These are phyloP conservation scores for Peronospora destructor DNA, from an alignment of 352 stramenopile genomes.

Conservation along the genomic window DNA sequence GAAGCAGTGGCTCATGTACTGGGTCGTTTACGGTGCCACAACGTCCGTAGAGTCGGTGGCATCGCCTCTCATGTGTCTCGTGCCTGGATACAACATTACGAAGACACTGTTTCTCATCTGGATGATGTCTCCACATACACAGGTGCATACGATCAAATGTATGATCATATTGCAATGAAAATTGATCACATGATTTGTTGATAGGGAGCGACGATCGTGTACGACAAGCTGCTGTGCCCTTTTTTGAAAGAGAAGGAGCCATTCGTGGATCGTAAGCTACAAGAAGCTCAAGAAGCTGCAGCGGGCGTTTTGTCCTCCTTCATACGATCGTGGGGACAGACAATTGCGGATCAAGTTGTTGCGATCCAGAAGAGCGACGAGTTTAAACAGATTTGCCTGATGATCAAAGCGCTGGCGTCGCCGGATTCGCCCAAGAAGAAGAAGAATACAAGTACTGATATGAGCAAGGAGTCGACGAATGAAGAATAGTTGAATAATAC, in stretches of 20 bases:
- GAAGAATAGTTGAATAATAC: slow-evolving; percentile 33
- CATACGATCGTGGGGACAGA: slow-evolving; percentile 39
- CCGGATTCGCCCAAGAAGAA: slow-evolving; percentile 19
- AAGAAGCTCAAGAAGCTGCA: slow-evolving; percentile 36
- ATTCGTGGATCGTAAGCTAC: slow-evolving; percentile 56
- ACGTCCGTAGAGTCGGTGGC: slow-evolving; percentile 85
- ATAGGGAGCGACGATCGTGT: slow-evolving; percentile 62
- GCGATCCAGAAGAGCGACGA: slow-evolving; percentile 47
- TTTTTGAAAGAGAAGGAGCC: slow-evolving; percentile 70
- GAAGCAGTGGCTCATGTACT: slow-evolving; percentile 92
- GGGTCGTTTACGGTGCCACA: slow-evolving; percentile 93
- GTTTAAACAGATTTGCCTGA: slow-evolving; percentile 41
- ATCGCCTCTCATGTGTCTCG: slow-evolving; percentile 44
- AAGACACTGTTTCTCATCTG: slow-evolving; percentile 94
- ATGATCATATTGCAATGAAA: background rate
- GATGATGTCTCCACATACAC: slow-evolving; percentile 92
- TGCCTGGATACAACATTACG: slow-evolving; percentile 93
- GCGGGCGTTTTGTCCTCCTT: slow-evolving; percentile 48
- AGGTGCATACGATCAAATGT: slow-evolving; percentile 28
- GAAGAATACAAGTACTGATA: slow-evolving; percentile 17
- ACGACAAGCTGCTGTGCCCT: slow-evolving; percentile 48
- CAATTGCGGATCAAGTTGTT: slow-evolving; percentile 40
- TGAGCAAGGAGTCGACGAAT: slow-evolving; percentile 22
- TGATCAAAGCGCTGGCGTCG: slow-evolving; percentile 25
- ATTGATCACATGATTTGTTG: background rate